Conservation (phyloP, 2,329 filamentous ascomycete species). For the Monosporascus sp. region DNA sequence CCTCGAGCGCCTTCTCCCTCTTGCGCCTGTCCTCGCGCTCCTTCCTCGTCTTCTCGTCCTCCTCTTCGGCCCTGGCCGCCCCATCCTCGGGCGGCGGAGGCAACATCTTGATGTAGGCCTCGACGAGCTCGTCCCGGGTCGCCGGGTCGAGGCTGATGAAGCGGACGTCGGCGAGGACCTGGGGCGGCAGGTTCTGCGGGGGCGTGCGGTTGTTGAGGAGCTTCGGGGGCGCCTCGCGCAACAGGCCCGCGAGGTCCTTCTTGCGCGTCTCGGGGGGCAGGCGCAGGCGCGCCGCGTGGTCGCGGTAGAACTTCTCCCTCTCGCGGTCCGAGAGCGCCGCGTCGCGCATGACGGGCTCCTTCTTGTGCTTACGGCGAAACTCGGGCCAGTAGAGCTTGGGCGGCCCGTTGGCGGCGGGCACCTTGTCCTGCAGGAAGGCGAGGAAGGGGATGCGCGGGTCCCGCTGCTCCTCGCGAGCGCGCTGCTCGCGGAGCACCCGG, state of each 20-base stretch:
- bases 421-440: slow-evolving; percentile 72
- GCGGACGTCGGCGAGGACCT: slow-evolving; percentile 60
- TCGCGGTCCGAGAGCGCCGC: slow-evolving; percentile 67
- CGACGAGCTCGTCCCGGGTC: slow-evolving; percentile 59
- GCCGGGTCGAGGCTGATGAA: slow-evolving; percentile 62
- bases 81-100: slow-evolving; percentile 48
- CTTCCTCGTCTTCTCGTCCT: slow-evolving; percentile 46
- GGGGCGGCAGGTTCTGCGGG: slow-evolving; percentile 52
- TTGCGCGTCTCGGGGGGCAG: slow-evolving; percentile 62
- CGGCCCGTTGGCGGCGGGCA: slow-evolving; percentile 42
- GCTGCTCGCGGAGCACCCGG: slow-evolving; percentile 63
- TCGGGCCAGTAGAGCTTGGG: slow-evolving; percentile 97
- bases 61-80: slow-evolving; percentile 36
- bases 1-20: slow-evolving; percentile 62
- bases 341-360: slow-evolving; percentile 75
- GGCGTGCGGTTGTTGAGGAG: slow-evolving; percentile 56
- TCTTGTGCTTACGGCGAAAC: slow-evolving; percentile 86
- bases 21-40: slow-evolving; percentile 45
- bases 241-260: slow-evolving; percentile 60
- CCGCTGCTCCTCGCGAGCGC: slow-evolving; percentile 70
- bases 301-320: slow-evolving; percentile 73
- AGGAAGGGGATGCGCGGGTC: slow-evolving; percentile 83
- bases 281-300: slow-evolving; percentile 64
- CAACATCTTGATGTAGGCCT: slow-evolving; percentile 61
- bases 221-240: slow-evolving; percentile 55